Percentiles rank a stretch among this genome's conserved stretches.
These are phyloP conservation scores for Posidonia oceanica DNA, from an alignment of 116 monocot genomes.

Conservation along the genomic window DNA sequence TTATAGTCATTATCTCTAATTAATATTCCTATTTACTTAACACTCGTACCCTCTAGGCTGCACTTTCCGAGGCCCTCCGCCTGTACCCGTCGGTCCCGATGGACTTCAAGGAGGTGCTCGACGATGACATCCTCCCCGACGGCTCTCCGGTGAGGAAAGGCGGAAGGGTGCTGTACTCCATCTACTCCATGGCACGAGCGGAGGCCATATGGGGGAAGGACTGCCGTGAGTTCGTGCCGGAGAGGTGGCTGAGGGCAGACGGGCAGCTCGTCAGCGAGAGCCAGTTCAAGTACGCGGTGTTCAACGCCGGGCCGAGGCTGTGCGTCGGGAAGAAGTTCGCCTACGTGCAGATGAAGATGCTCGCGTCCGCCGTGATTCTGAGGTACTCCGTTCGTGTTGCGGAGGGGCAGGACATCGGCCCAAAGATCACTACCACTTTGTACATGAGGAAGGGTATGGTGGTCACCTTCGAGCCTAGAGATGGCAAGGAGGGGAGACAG, in stretches of 20 bases:
- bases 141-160: conserved; percentile 42
- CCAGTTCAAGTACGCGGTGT: conserved; percentile 68
- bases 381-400: conserved; percentile 32
- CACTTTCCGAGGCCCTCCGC: conserved; percentile 57
- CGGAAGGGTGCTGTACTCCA: conserved; percentile 57
- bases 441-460: conserved; percentile 50
- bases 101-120: conserved; percentile 69
- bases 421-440: conserved; percentile 44
- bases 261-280: conserved; percentile 40
- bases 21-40: too few species aligned
- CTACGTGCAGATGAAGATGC: conserved; percentile 84
- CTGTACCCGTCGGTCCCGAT: conserved; percentile 80
- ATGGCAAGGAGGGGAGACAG: too few species aligned
- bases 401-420: conserved; percentile 26
- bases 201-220: conserved; percentile 70
- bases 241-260: conserved; percentile 53
- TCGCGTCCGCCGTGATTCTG: conserved; percentile 40
- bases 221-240: conserved; percentile 62
- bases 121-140: conserved; percentile 59
- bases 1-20: too few species aligned
- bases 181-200: conserved; percentile 71
- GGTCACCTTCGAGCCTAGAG: conserved; percentile 18
- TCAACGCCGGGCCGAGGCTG: conserved; percentile 75
- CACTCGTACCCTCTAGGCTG: conserved; percentile 21
- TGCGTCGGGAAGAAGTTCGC: conserved; percentile 85